These are phyloP conservation scores for Fusarium aywerte DNA, from an alignment of 2,329 filamentous ascomycete species.

Conservation along the genomic window DNA sequence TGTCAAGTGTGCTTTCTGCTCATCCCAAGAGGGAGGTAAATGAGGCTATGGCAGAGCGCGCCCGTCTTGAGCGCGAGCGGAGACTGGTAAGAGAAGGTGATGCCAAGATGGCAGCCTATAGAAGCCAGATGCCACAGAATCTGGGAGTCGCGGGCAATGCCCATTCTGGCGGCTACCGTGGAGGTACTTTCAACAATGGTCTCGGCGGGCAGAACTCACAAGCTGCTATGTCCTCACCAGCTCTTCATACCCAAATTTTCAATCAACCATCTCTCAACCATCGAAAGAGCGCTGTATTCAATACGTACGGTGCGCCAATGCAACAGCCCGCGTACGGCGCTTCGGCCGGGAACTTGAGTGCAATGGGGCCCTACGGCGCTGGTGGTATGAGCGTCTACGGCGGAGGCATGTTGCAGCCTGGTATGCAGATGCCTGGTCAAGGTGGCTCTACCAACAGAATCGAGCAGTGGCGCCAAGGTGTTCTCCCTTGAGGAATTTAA, in stretches of 20 bases:
- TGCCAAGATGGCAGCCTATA: conserved; percentile 60
- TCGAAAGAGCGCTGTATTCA: conserved; percentile 49
- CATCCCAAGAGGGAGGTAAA: conserved; percentile 57
- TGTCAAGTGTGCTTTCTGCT: conserved; percentile 68
- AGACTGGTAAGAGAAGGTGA: conserved; percentile 57
- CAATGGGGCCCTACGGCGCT: conserved; percentile 38
- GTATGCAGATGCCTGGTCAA: conserved; percentile 47
- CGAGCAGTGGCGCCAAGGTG: conserved; percentile 57
- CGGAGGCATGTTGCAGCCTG: conserved; percentile 45
- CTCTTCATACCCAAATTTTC: conserved; percentile 44
- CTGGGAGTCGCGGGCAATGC: conserved; percentile 49
- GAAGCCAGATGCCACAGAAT: conserved; percentile 61
- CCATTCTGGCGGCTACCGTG: conserved; percentile 59
- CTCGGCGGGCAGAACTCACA: conserved; percentile 53
- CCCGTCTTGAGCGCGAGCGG: conserved; percentile 55
- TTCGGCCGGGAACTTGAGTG: conserved; percentile 38
- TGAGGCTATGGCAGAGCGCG: conserved; percentile 55
- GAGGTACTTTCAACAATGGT: conserved; percentile 67
- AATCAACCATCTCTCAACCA: conserved; percentile 39
- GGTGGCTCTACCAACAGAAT: conserved; percentile 51
- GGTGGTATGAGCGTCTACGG: conserved; percentile 45
- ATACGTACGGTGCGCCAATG: conserved; percentile 46
- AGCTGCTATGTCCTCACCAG: conserved; percentile 44
- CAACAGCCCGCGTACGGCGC: conserved; percentile 42
- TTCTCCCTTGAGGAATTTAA: conserved; percentile 47